Conservation (phyloP, 1,284 basidiomycete genomes). For the Boletus semigastroideus region DNA sequence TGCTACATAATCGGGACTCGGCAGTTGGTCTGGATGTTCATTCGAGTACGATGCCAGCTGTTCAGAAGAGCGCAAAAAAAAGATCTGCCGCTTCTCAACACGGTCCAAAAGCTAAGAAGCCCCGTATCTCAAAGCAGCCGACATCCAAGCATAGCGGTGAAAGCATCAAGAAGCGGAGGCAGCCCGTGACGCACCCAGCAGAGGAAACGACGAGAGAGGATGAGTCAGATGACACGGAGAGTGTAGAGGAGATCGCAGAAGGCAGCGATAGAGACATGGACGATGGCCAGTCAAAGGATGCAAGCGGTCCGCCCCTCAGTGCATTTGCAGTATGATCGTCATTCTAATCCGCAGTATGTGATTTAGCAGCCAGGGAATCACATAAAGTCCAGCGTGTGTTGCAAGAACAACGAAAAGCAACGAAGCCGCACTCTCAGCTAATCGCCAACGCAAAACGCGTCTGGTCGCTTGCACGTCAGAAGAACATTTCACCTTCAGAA, state of each 20-base stretch:
- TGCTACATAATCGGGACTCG: too few species aligned
- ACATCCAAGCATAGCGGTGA: conserved; percentile 26
- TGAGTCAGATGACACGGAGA: conserved; percentile 32
- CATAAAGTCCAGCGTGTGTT: conserved; percentile 67
- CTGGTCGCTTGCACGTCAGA: conserved; percentile 81
- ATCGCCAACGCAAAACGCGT: conserved; percentile 73
- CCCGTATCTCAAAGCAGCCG: conserved; percentile 35
- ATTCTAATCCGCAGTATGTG: conserved; percentile 6
- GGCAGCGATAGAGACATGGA: conserved; percentile 9
- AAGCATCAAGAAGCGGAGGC: conserved; percentile 48
- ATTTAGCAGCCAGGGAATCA: conserved; percentile 56
- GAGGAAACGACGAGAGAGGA: conserved; percentile 35
- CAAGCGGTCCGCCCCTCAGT: conserved; percentile 47
- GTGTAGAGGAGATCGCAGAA: conserved; percentile 24
- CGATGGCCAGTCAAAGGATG: conserved; percentile 43
- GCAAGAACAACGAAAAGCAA: conserved; percentile 64
- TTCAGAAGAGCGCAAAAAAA: conserved; percentile 45
- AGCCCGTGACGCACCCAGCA: conserved; percentile 47
- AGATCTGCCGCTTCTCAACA: conserved; percentile 45
- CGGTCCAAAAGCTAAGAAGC: conserved; percentile 54
- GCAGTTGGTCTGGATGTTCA: too few species aligned
- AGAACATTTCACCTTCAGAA: conserved; percentile 69
- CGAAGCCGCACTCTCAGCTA: conserved; percentile 76
- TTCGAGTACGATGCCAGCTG: conserved; percentile 22
- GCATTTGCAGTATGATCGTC: background rate